Base-by-base conservation (phyloP, 1,139 yeast genomes). In the Yamadazyma dushanensis region DNA sequence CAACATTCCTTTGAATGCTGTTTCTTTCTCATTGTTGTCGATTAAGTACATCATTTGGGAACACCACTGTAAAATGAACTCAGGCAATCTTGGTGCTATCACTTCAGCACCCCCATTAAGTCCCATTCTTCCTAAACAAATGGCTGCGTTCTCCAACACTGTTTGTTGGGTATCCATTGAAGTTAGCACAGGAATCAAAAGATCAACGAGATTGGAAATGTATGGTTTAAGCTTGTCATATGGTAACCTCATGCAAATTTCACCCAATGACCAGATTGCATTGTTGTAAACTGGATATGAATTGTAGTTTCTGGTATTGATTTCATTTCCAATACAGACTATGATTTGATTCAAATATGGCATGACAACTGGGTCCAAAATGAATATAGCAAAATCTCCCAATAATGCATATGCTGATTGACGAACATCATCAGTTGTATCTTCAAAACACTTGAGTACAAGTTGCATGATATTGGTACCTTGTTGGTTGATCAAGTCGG, bases 231-330 rank as follows among this genome's bases (percentile, higher is more conserved):
- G 54, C 30, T 76, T 76, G 4, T 62, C 68, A 15, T 63, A 57
- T 3, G 72, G 49, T 19, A 82, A 55, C 45, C 87, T 75, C 51
- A 89, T 68, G 2, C 86, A 70, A 26, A 94, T 78, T 58, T 92
- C 96, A 23, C 98, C 98, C 14, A 86, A 64, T 2, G 96, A 77
- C 98, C 98, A 92, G 34, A 88, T 80, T 1, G 97, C 95, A 59
- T 92, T 92, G 56, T 89, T 87, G 58, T 83, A 76, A 33, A 86
- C 83, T 14, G 92, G 76, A 59, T 71, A 63, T 45, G 87, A 63
- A 38, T 63, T 63, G 51, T 62, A 66, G 31, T 70, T 61, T 41
- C 81, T 57, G 49, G 68, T 73, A 38, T 75, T 66, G 45, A 84
- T 69, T 54, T 86, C 96, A 44, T 81, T 77, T 4, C 89, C 82